These are phyloP conservation scores for Hypoxylon lienhwacheense DNA, from an alignment of 495 filamentous ascomycete genomes.

Conservation along the genomic window DNA sequence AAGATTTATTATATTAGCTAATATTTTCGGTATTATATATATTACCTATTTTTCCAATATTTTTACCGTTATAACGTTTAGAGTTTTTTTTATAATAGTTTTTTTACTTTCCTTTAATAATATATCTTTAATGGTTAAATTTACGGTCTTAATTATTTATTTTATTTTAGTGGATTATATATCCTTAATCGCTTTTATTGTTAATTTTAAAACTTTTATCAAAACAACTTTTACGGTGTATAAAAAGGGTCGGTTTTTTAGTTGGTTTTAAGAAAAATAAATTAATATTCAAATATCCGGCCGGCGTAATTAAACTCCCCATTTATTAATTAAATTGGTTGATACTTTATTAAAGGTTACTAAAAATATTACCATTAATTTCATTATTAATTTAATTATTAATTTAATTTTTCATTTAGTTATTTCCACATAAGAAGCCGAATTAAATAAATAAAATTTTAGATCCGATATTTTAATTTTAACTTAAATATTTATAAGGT, in stretches of 20 bases:
- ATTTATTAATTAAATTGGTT: background rate
- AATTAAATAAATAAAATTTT: background rate
- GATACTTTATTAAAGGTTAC: background rate
- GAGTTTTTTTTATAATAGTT: background rate
- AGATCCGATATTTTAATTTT: background rate
- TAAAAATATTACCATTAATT: background rate
- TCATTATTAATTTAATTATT: background rate
- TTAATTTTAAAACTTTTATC: background rate
- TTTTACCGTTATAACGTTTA: background rate
- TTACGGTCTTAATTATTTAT: background rate
- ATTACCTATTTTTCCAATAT: background rate
- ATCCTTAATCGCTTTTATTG: background rate
- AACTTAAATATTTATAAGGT: background rate
- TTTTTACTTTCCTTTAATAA: background rate
- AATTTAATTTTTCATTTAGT: background rate
- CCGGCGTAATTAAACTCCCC: background rate
- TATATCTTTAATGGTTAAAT: background rate
- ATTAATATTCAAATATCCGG: background rate
- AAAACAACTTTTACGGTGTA: background rate
- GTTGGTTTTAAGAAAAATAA: background rate
- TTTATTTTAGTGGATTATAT: background rate
- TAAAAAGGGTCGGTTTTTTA: background rate
- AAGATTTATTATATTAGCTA: background rate
- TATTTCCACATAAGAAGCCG: background rate
- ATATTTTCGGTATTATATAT: background rate